phyloP scores from a whole-genome alignment of 225 moss, liverwort and hornwort genomes.

The Climacium dendroides region DNA sequence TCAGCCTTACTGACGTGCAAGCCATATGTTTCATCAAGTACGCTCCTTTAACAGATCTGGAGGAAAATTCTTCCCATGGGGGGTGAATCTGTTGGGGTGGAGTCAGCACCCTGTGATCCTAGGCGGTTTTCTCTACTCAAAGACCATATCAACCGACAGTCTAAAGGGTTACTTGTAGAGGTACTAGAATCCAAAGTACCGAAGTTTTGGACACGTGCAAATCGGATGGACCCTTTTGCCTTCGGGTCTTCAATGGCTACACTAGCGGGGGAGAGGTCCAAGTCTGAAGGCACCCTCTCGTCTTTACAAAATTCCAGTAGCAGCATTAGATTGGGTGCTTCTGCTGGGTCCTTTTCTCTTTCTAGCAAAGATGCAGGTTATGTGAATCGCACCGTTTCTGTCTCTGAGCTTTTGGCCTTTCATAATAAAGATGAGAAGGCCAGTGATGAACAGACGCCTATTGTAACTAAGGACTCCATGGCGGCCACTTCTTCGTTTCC shows the following conservation, averaged over 20 bases:
- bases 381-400: conserved; percentile 39
- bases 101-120: conserved; percentile 5
- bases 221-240: not conserved
- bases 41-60: not conserved
- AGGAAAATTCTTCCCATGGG: conserved; percentile 14
- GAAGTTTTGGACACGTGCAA: conserved; percentile 15
- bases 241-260: conserved; percentile 15
- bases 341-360: not conserved
- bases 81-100: conserved; percentile 31
- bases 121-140: conserved; percentile 3
- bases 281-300: not conserved
- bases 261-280: conserved; percentile 7
- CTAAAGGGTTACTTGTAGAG: not conserved
- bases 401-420: conserved; percentile 45
- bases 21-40: not conserved
- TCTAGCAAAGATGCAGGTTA: conserved; percentile 30
- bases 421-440: conserved; percentile 25
- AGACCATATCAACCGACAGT: not conserved
- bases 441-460: conserved; percentile 1
- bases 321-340: conserved; percentile 10
- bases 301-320: not conserved
- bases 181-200: conserved; percentile 6
- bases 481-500: conserved; percentile 29
- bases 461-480: conserved; percentile 1
- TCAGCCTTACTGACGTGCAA: not conserved